Percentiles rank a stretch among this genome's conserved stretches.
Evolutionary conservation across 345 rosid genomes (phyloP).

Genomic region (Physaria fendleri): DNA sequence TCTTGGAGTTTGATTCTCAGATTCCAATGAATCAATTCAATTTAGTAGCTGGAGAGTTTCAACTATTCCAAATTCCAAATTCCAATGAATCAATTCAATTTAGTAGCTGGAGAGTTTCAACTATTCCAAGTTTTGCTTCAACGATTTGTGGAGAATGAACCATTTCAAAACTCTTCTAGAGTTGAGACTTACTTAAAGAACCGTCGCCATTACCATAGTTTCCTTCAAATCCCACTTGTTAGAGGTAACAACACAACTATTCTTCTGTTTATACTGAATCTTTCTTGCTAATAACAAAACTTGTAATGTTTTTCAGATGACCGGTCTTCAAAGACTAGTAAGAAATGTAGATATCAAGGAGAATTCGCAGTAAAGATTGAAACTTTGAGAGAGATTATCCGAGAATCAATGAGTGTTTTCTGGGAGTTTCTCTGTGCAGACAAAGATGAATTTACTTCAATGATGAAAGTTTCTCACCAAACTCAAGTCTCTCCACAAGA

Average conservation of each 20-base stretch:
- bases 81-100: conserved; percentile 55
- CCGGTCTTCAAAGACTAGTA: conserved; percentile 34
- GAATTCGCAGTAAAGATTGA: conserved; percentile 38
- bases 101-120: conserved; percentile 72
- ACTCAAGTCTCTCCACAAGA: conserved; percentile 41
- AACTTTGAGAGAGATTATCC: conserved; percentile 32
- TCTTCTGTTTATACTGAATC: background rate
- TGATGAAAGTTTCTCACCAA: conserved; percentile 31
- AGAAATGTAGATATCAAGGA: conserved; percentile 38
- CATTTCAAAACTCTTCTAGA: conserved; percentile 56
- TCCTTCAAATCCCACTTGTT: conserved; percentile 71
- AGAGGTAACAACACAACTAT: conserved; percentile 42
- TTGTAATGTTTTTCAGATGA: conserved; percentile 40
- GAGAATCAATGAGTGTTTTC: conserved; percentile 46
- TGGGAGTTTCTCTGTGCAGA: conserved; percentile 61
- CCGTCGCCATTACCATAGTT: conserved; percentile 41
- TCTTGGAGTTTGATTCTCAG: conserved; percentile 38
- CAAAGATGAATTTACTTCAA: conserved; percentile 33
- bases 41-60: conserved; percentile 68
- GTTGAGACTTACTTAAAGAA: conserved; percentile 56
- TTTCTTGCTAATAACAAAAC: background rate
- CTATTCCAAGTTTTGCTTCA: conserved; percentile 73
- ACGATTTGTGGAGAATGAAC: conserved; percentile 74
- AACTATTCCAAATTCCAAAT: conserved; percentile 80
- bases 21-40: conserved; percentile 48